phyloP scores from a whole-genome alignment of 1,284 basidiomycete species.

The Irpex sp. region DNA sequence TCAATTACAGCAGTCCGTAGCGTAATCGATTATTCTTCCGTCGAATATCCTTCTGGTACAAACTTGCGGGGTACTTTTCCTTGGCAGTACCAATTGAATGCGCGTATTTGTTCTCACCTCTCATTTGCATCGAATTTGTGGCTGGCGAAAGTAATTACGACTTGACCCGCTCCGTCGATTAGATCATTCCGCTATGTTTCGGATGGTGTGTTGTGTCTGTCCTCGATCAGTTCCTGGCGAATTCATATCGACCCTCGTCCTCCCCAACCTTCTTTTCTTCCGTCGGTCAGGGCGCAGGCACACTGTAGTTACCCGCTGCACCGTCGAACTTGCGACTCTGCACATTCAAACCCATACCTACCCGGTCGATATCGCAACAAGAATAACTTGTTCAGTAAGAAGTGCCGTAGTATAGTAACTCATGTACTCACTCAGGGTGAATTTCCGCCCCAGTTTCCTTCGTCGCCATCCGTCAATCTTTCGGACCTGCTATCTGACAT shows the following conservation, averaged over 20 bases:
- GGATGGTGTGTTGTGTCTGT: not conserved
- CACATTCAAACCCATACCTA: too few species aligned
- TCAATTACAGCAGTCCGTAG: too few species aligned
- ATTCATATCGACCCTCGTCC: not conserved
- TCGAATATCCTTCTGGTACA: too few species aligned
- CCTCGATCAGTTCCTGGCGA: not conserved
- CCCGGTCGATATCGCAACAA: too few species aligned
- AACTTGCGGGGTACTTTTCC: too few species aligned
- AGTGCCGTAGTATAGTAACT: not conserved
- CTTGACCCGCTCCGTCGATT: not conserved
- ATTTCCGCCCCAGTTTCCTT: not conserved
- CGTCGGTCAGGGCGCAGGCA: not conserved
- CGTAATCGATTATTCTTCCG: too few species aligned
- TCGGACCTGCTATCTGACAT: not conserved
- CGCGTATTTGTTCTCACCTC: not conserved
- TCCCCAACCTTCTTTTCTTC: not conserved
- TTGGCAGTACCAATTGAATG: not conserved
- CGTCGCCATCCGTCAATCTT: not conserved
- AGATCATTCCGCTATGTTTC: not conserved
- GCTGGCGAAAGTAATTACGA: not conserved
- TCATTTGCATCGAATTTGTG: not conserved
- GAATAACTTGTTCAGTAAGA: too few species aligned
- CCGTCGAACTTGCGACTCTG: too few species aligned
- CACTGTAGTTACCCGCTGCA: not conserved
- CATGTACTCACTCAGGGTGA: not conserved